Evolutionary conservation across 352 stramenopile genomes (phyloP), one percentile per base, ranked within the genome.

Genomic region (Pythium graminicola): DNA sequence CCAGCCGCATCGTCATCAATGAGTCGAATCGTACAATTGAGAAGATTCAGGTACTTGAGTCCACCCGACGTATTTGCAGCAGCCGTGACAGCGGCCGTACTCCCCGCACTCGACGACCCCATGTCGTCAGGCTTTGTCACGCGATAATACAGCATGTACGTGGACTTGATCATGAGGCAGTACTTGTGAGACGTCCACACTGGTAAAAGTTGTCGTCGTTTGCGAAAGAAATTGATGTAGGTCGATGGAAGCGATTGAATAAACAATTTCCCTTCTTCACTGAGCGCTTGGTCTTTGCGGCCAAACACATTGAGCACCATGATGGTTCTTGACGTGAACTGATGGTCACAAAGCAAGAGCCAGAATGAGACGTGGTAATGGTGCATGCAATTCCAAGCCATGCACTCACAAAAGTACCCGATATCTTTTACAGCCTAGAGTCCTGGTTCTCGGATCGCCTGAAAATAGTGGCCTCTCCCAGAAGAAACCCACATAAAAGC

Each of bases 81-180:
- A 0, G 50, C 13, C 1, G 29, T 23, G 46, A 47, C 28, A 4
- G 43, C 29, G 4, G 28, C 16, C 38, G 14, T 54, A 23, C 36
- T 38, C 10, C 35, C 27, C 3, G 40, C 32, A 23, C 33, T 19
- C 54, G 40, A 47, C 10, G 20, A n/a, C 22, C 22, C 22, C 40
- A 54, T 31, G 13, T 86, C 75, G 22, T 86, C 76, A 2, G 62
- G 29, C 38, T 83, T 87, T 16, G 64, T 76, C 19, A 77, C 77
- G 61, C 83, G 83, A 58, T 89, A 89, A 67, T 89, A 94, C 17
- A 94, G 66, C 35, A 94, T 56, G 56, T 68, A 94, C 36, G 72
- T 89, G 48, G 83, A 89, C 64, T 94, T 94, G 71, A 94, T 90
- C 79, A 89, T 79, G 45, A 73, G 60, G 65, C 81, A 91, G 67